Percentiles rank a stretch among this genome's conserved stretches.
These are phyloP conservation scores for Albugo laibachii DNA, from an alignment of 352 stramenopile species.

Conservation along the genomic window DNA sequence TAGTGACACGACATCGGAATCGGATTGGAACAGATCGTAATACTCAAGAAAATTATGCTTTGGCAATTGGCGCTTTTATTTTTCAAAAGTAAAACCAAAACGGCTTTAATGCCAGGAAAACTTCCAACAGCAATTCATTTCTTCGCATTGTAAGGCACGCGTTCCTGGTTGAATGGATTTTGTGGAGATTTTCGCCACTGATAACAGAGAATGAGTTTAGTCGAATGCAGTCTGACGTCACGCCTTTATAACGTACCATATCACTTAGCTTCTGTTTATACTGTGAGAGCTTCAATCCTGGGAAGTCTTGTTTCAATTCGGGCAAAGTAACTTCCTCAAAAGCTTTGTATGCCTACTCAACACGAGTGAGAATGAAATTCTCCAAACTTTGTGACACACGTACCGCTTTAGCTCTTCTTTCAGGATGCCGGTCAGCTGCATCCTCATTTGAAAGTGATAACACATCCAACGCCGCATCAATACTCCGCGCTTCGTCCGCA, in stretches of 20 bases:
- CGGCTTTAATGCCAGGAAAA: no score
- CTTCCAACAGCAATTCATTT: no score
- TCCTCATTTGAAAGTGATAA: conserved; percentile 30
- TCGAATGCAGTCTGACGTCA: not conserved
- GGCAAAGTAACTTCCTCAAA: conserved; percentile 58
- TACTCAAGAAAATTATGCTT: no score
- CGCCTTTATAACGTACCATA: conserved; percentile 18
- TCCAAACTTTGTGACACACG: not conserved
- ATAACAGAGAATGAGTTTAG: not conserved
- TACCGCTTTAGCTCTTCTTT: conserved; percentile 45
- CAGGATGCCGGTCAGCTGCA: conserved; percentile 35
- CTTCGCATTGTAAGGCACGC: conserved; percentile 54
- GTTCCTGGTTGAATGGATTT: conserved; percentile 62
- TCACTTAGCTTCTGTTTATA: conserved; percentile 69
- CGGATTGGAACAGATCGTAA: no score
- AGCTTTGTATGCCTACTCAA: conserved; percentile 41
- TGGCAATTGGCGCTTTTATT: no score
- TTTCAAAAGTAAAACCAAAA: no score
- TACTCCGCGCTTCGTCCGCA: conserved; percentile 26
- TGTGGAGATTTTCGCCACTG: conserved; percentile 59
- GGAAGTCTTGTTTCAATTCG: conserved; percentile 44
- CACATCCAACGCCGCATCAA: conserved; percentile 43
- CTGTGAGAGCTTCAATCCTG: conserved; percentile 56
- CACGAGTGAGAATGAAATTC: not conserved
- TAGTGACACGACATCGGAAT: no score